phyloP scores from a whole-genome alignment of 1,139 yeast genomes.

The Hyphopichia wangnamkhiaoensis region DNA sequence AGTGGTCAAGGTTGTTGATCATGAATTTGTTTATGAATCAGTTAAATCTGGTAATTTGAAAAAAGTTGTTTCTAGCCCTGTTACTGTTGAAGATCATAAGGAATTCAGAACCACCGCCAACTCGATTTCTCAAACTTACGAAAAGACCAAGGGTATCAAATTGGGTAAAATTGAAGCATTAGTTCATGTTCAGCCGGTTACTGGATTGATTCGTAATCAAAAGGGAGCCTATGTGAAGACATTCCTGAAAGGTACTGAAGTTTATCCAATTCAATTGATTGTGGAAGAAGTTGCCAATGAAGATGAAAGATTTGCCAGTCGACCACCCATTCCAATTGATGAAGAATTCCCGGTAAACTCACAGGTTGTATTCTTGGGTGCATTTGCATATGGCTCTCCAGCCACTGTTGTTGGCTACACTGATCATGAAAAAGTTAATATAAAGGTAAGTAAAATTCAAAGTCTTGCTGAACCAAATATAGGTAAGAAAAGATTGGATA shows the following conservation, averaged over 20 bases:
- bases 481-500: constrained; percentile 57
- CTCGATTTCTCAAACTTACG: constrained; percentile 37
- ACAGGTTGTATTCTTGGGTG: constrained; percentile 81
- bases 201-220: constrained; percentile 69
- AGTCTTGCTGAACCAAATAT: constrained; percentile 59
- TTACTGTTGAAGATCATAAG: constrained; percentile 41
- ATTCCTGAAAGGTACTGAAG: constrained; percentile 51
- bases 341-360: constrained; percentile 79
- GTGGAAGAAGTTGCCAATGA: constrained; percentile 73
- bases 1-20: constrained; percentile 65
- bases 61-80: constrained; percentile 39
- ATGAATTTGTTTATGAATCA: constrained; percentile 45
- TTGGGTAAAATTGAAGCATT: constrained; percentile 57
- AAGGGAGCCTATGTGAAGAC: constrained; percentile 81
- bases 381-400: constrained; percentile 85
- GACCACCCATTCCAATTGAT: constrained; percentile 73
- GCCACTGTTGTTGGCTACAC: constrained; percentile 70
- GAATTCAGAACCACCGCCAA: constrained; percentile 37
- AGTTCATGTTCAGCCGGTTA: constrained; percentile 71
- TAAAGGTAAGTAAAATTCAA: constrained; percentile 51
- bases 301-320: constrained; percentile 73
- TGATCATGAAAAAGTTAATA: constrained; percentile 53
- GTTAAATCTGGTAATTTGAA: constrained; percentile 33
- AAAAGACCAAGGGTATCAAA: constrained; percentile 57
- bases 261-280: constrained; percentile 74